Percentiles rank a stretch among this genome's conserved stretches.
Conservation (phyloP, 2,329 filamentous ascomycete genomes). For the Botrytis medusae region DNA sequence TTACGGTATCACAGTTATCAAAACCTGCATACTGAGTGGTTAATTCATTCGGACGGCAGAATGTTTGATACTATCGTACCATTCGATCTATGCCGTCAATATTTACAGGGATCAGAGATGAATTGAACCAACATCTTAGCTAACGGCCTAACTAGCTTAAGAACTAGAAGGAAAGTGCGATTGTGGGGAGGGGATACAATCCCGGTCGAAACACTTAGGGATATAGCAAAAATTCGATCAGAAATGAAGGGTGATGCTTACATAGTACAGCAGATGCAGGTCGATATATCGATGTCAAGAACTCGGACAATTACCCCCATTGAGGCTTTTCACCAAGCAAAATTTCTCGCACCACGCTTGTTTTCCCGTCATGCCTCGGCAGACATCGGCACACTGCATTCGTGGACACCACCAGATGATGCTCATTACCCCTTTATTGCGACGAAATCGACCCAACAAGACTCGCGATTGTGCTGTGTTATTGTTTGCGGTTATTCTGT, state of each 20-base stretch:
- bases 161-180: neutral
- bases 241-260: conserved; percentile 3
- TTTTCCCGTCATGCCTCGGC: conserved; percentile 9
- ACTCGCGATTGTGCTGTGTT: neutral
- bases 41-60: neutral
- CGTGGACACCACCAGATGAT: neutral
- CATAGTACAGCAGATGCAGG: conserved; percentile 16
- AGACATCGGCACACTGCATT: conserved; percentile 14
- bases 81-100: neutral
- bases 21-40: neutral
- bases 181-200: neutral
- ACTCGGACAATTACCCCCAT: neutral
- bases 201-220: neutral
- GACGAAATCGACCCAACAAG: neutral
- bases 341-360: neutral
- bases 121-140: neutral
- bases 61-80: neutral
- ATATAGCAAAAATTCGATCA: neutral
- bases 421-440: neutral
- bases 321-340: neutral
- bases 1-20: neutral
- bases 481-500: neutral
- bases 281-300: neutral
- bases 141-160: neutral
- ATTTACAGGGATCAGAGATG: neutral